Conservation (phyloP, 83 land plant genomes). For the Picea abies region DNA sequence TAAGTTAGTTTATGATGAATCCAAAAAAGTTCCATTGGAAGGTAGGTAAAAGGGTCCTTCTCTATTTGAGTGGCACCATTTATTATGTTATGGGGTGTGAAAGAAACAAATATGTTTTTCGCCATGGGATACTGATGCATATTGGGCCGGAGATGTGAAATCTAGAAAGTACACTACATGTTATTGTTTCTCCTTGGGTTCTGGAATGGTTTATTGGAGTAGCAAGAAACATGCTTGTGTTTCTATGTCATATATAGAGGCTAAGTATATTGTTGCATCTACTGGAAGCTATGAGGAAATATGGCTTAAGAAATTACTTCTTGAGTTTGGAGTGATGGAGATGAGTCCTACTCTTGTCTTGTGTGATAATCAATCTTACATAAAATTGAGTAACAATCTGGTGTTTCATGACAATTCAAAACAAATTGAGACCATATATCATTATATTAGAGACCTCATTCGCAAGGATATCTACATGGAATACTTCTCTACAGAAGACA, state of each 20-base stretch:
- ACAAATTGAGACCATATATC: neutral
- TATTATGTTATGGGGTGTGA: neutral
- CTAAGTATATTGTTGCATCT: neutral
- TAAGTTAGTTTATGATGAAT: too few species aligned
- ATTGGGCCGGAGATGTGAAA: neutral
- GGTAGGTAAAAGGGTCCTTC: too few species aligned
- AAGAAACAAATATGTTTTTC: neutral
- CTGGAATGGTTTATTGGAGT: neutral
- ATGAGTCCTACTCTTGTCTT: neutral
- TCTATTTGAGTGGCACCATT: neutral
- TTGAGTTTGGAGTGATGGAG: neutral
- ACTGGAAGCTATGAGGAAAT: neutral
- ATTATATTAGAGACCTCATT: neutral
- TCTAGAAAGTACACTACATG: neutral
- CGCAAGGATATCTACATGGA: neutral
- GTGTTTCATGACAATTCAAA: neutral
- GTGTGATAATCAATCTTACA: neutral
- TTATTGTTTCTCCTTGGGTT: neutral
- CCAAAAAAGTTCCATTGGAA: too few species aligned
- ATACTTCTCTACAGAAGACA: neutral
- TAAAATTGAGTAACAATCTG: neutral
- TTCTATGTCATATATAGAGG: neutral
- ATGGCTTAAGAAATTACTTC: neutral
- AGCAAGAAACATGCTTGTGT: neutral
- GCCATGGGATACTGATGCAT: neutral